Evolutionary conservation across 2,329 filamentous ascomycete genomes (phyloP), one percentile per base, ranked within the genome.

Genomic region (Thielaviopsis ethacetica): DNA sequence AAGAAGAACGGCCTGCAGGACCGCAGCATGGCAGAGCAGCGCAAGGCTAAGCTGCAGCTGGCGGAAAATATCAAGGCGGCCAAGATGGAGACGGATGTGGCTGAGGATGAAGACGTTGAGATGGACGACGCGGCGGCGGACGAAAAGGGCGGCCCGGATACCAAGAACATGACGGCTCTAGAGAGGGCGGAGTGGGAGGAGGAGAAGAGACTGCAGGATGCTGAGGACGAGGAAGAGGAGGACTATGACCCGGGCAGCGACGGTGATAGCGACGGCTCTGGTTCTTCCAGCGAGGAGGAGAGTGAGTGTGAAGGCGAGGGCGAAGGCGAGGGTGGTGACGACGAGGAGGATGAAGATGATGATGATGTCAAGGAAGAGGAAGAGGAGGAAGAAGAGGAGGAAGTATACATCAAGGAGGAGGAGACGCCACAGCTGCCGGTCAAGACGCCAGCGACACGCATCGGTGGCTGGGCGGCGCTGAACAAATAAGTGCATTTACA

Each of bases 21-120:
- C 65, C 73, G 80, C 61, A 85, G 83, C 65, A 82, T 86, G 81
- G 83, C 82, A 0, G 83, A 86, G 66, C 77, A 80, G 66, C 71
- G 83, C 56, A 82, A 82, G 65, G 83, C 80, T 1, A 85, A 84
- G 74, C 72, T 77, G 27, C 74, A 83, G 66, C 68, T 84, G 56
- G 76, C 77, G 2, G 81, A 84, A 66, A 84, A 84, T 63, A 72
- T 70, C 21, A 75, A 75, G 64, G 73, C 69, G 41, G 67, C 69
- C 52, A 78, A 76, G 66, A 75, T 68, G 0, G 71, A 72, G 15
- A 76, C 69, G 0, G 72, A 67, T 13, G 72, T 67, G 1, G 71
- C 69, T 10, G 72, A 65, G 56, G 63, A 67, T 60, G 63, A 65
- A 61, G 65, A 69, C 62, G 65, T 67, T 59, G 61, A 64, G 1